Percentiles rank a stretch among this genome's conserved stretches.
phyloP scores from a whole-genome alignment of 352 stramenopile species.

The Phytophthora tubulina region DNA sequence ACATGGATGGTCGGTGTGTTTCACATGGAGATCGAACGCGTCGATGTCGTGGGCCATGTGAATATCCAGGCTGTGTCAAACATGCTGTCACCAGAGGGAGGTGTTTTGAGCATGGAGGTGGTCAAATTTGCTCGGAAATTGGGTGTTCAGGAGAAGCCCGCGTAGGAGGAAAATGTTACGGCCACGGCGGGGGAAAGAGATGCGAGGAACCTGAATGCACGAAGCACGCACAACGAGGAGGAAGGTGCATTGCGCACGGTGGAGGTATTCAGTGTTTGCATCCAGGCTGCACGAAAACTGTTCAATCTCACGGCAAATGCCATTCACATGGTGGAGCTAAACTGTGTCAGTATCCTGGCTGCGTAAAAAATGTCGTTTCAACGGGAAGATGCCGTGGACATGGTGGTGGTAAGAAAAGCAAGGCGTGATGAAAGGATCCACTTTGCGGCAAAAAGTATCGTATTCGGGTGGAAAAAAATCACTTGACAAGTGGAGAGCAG shows the following conservation, averaged over 20 bases:
- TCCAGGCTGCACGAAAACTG: neutral
- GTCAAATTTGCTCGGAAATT: neutral
- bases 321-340: neutral
- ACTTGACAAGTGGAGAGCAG: too few relatives aligned
- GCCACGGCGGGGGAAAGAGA: neutral
- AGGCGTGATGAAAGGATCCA: too few relatives aligned
- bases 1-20: constrained; percentile 3
- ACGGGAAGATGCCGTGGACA: neutral
- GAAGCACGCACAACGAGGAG: constrained; percentile 6
- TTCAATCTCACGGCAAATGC: neutral
- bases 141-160: constrained; percentile 8
- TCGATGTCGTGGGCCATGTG: neutral
- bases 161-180: constrained; percentile 6
- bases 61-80: constrained; percentile 1
- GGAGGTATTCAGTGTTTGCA: neutral
- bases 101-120: constrained; percentile 3
- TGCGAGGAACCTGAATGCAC: neutral
- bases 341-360: neutral
- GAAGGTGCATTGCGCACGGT: constrained; percentile 1
- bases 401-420: too few relatives aligned
- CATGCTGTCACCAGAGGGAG: neutral
- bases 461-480: too few relatives aligned
- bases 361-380: neutral
- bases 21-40: neutral
- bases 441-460: too few relatives aligned